These are phyloP conservation scores for Colletotrichum sp. DNA, from an alignment of 2,329 filamentous ascomycete genomes.

Conservation along the genomic window DNA sequence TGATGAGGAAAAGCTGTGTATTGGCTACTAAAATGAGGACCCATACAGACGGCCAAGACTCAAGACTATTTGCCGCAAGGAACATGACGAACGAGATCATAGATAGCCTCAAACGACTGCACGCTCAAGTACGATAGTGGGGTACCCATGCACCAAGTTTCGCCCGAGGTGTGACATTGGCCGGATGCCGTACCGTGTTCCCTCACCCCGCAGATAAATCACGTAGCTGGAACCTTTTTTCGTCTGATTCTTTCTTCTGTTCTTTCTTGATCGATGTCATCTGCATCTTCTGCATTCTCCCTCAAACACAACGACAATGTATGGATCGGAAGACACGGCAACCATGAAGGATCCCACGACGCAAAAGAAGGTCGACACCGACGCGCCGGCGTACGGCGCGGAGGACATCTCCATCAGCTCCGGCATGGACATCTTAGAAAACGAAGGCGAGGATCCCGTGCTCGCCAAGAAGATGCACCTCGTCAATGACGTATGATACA, in stretches of 20 bases:
- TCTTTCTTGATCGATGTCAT: not conserved
- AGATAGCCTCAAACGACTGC: not conserved
- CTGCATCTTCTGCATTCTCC: not conserved
- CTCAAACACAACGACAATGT: not conserved
- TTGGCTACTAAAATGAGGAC: not conserved
- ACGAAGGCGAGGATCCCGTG: slow-evolving; percentile 64
- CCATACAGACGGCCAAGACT: not conserved
- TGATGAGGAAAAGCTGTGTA: no score
- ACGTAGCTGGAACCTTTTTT: not conserved
- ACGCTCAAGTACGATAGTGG: not conserved
- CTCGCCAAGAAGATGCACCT: slow-evolving; percentile 72
- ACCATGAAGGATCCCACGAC: not conserved
- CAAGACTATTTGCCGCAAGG: not conserved
- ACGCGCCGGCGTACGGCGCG: not conserved
- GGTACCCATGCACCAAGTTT: not conserved
- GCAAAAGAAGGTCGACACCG: slow-evolving; percentile 5
- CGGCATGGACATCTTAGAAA: slow-evolving; percentile 56
- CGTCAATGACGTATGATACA: slow-evolving; percentile 64
- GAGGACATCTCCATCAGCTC: slow-evolving; percentile 7
- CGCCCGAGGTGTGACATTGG: not conserved
- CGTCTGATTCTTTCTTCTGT: not conserved
- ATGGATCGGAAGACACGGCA: not conserved
- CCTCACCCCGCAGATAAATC: not conserved
- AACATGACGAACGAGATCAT: not conserved
- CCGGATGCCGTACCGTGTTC: not conserved